A percentile compares a stretch with the other conserved stretches of the same genome.
phyloP scores from a whole-genome alignment of 2,329 filamentous ascomycete genomes.

The Calonectria naviculata region DNA sequence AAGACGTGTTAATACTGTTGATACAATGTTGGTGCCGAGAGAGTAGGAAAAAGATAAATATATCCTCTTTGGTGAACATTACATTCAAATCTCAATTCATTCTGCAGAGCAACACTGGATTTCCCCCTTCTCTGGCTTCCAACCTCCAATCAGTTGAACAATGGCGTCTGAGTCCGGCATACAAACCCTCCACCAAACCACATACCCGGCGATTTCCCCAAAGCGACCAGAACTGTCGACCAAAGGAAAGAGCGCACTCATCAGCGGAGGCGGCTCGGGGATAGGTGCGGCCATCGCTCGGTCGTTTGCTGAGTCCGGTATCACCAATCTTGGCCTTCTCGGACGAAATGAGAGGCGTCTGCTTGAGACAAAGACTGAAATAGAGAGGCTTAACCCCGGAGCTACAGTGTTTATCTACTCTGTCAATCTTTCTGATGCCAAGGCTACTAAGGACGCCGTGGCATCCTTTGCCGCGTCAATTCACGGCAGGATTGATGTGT shows the following conservation, averaged over 20 bases:
- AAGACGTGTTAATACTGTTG: background rate
- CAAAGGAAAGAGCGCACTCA: slow-evolving; percentile 63
- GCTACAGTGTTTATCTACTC: slow-evolving; percentile 55
- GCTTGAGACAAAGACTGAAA: slow-evolving; percentile 38
- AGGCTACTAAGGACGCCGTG: slow-evolving; percentile 25
- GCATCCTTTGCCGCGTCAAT: slow-evolving; percentile 29
- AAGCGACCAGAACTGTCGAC: slow-evolving; percentile 48
- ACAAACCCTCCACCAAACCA: slow-evolving; percentile 27
- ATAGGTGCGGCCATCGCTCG: slow-evolving; percentile 73
- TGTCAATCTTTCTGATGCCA: slow-evolving; percentile 44
- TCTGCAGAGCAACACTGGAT: too few relatives aligned
- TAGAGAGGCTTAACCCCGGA: slow-evolving; percentile 63
- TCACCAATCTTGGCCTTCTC: slow-evolving; percentile 51
- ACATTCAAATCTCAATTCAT: too few relatives aligned
- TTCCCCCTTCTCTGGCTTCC: too few relatives aligned
- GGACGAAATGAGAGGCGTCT: slow-evolving; percentile 51
- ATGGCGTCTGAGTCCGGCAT: slow-evolving; percentile 24
- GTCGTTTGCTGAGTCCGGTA: slow-evolving; percentile 59
- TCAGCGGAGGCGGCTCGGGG: slow-evolving; percentile 72
- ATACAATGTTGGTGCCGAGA: background rate
- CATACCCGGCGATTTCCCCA: slow-evolving; percentile 47
- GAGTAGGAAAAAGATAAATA: background rate
- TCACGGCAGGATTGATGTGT: slow-evolving; percentile 49
- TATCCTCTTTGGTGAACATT: background rate
- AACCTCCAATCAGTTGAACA: background rate